These are phyloP conservation scores for Sonneratia caseolaris DNA, from an alignment of 345 rosid genomes.

Conservation along the genomic window DNA sequence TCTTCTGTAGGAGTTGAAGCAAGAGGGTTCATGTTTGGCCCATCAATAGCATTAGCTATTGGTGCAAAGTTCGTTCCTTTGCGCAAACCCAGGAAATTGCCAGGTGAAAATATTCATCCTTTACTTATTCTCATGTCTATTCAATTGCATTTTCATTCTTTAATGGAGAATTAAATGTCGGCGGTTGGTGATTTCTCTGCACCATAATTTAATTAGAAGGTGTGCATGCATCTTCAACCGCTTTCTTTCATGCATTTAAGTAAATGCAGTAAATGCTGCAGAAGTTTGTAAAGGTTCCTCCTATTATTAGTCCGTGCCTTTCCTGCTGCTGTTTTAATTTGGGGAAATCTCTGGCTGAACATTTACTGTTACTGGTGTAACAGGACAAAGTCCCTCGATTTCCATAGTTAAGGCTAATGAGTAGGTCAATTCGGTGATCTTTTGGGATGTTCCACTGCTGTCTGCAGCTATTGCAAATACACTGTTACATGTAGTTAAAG, in stretches of 20 bases:
- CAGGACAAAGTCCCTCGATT: not conserved
- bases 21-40: conserved; percentile 91
- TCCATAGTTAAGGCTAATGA: not conserved
- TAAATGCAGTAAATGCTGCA: conserved; percentile 1
- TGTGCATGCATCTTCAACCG: conserved; percentile 1
- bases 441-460: not conserved
- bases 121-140: not conserved
- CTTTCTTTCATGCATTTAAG: not conserved
- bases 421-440: not conserved
- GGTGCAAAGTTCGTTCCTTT: conserved; percentile 90
- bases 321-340: not conserved
- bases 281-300: not conserved
- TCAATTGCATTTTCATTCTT: not conserved
- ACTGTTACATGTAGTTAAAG: not conserved
- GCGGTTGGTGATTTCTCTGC: not conserved
- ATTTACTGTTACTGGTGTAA: not conserved
- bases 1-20: conserved; percentile 62
- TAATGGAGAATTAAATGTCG: conserved; percentile 1
- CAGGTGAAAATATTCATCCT: conserved; percentile 34
- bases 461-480: not conserved
- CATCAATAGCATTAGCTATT: conserved; percentile 80
- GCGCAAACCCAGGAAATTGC: conserved; percentile 74
- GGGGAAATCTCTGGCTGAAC: not conserved
- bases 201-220: not conserved
- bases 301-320: not conserved